These are phyloP conservation scores for Globisporangium sylvaticum DNA, from an alignment of 352 stramenopile genomes.

Conservation along the genomic window DNA sequence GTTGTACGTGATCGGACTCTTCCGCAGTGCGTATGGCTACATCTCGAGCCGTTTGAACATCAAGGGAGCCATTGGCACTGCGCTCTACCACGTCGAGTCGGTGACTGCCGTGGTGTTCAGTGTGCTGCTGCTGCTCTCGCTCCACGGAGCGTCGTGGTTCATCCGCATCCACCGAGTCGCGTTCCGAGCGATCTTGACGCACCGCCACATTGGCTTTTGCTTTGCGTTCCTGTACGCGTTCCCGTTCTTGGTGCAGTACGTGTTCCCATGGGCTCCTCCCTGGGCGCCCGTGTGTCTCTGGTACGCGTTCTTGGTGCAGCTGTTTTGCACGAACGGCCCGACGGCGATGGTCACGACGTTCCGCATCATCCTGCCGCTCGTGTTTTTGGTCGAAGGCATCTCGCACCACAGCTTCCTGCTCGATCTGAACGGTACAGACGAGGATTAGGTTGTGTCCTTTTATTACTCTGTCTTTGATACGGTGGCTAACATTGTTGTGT, in stretches of 20 bases:
- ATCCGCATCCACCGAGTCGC: constrained; percentile 76
- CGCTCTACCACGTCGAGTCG: constrained; percentile 59
- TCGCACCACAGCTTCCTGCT: constrained; percentile 88
- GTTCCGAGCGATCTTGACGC: constrained; percentile 79
- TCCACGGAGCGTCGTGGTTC: constrained; percentile 73
- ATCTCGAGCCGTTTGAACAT: constrained; percentile 29
- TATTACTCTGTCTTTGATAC: not conserved
- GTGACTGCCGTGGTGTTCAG: constrained; percentile 65
- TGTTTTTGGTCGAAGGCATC: constrained; percentile 86
- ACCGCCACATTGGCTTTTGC: constrained; percentile 84
- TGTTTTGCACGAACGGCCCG: constrained; percentile 81
- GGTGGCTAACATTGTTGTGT: not conserved
- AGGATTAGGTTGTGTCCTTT: not conserved
- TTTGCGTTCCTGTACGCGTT: constrained; percentile 88
- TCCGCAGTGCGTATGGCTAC: constrained; percentile 10
- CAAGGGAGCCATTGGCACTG: constrained; percentile 33
- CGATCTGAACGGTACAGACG: constrained; percentile 74
- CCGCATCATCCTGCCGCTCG: constrained; percentile 75
- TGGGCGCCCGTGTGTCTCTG: constrained; percentile 87
- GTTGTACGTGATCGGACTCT: not conserved
- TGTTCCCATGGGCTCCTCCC: constrained; percentile 85
- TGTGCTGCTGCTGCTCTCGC: constrained; percentile 57
- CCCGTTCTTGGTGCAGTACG: constrained; percentile 81
- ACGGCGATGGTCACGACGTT: constrained; percentile 86
- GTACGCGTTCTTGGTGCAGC: constrained; percentile 87